Percentiles rank a stretch among this genome's conserved stretches.
phyloP scores from a whole-genome alignment of 2,329 filamentous ascomycete genomes.

The Zasmidium cellare region DNA sequence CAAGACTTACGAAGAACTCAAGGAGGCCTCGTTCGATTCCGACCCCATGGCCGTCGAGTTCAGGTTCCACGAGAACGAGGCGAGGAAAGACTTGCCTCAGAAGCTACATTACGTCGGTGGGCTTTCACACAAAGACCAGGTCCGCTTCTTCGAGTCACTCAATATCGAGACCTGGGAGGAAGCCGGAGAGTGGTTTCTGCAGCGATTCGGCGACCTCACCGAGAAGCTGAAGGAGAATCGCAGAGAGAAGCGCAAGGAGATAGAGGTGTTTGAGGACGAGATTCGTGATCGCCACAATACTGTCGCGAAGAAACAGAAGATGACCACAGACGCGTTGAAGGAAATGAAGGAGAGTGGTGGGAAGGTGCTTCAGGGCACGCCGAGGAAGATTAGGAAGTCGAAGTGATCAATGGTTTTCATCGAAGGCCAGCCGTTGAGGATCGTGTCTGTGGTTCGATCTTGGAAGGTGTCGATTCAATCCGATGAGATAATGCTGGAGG shows the following conservation, averaged over 20 bases:
- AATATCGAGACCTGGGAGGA: constrained; percentile 60
- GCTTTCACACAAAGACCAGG: constrained; percentile 38
- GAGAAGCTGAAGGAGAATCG: constrained; percentile 54
- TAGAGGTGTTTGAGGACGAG: constrained; percentile 55
- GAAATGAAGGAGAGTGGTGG: constrained; percentile 57
- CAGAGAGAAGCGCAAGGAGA: constrained; percentile 54
- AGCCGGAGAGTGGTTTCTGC: constrained; percentile 61
- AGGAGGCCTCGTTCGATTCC: constrained; percentile 29
- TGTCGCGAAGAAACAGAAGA: constrained; percentile 50
- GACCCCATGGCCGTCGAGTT: constrained; percentile 22
- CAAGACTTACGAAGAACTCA: constrained; percentile 31
- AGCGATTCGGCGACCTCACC: constrained; percentile 54
- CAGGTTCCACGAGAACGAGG: constrained; percentile 6
- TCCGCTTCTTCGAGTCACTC: constrained; percentile 53
- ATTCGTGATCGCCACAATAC: constrained; percentile 54
- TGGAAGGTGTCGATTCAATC: too few relatives aligned
- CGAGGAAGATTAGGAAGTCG: constrained; percentile 34
- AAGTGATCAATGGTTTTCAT: too few relatives aligned
- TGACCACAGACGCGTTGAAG: constrained; percentile 35
- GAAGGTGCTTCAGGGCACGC: constrained; percentile 52
- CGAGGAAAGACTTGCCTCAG: constrained; percentile 20
- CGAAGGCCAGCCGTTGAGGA: too few relatives aligned
- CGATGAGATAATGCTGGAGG: too few relatives aligned
- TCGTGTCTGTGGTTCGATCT: too few relatives aligned
- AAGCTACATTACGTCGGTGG: constrained; percentile 18